Evolutionary conservation across 805 yeast genomes (phyloP), one percentile per base, ranked within the genome.

Genomic region (Saccharomycopsis sp.): DNA sequence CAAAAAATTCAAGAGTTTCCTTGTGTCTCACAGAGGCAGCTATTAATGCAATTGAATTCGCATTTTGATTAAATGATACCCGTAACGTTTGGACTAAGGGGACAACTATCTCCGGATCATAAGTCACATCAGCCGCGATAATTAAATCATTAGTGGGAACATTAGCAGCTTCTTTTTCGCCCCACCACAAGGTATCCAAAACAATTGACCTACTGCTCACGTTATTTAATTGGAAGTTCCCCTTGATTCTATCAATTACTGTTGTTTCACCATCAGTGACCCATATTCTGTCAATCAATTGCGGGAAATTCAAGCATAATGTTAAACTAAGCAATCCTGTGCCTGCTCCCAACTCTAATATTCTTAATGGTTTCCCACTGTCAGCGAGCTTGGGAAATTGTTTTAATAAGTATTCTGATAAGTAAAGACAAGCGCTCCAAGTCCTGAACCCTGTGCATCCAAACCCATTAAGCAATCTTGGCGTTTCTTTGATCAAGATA

Each of bases 401-500:
- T 22, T 50, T 41, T 1, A 65, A 51, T 13, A 85, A 53, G 53
- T 64, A 81, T 31, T 77, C 70, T 1, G 82, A 65, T 5, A 90
- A 61, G 43, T 68, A 85, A 4, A 85, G 53, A 0, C 95, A 83
- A 2, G 96, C 97, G 57, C 87, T 96, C 97, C 97, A 89, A 0
- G 97, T 90, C 33, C 97, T 66, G 44, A 78, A 63, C 0, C 97
- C 97, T 0, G 97, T 90, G 1, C 95, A 81, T 4, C 94, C 95
- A n/a, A 64, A 58, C 1, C 85, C 86, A 29, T 85, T 74, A 11
- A 84, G 74, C 42, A 83, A 50, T 43, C 71, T 66, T 0, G 89
- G 90, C 0, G 76, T 69, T 54, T 84, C 93, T 47, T 62, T 63
- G 2, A 82, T 72, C 4, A 19, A 3, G 9, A 41, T 41, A 5